Base-by-base conservation (phyloP, 2,329 filamentous ascomycete species). In the Lithohypha guttulata region DNA sequence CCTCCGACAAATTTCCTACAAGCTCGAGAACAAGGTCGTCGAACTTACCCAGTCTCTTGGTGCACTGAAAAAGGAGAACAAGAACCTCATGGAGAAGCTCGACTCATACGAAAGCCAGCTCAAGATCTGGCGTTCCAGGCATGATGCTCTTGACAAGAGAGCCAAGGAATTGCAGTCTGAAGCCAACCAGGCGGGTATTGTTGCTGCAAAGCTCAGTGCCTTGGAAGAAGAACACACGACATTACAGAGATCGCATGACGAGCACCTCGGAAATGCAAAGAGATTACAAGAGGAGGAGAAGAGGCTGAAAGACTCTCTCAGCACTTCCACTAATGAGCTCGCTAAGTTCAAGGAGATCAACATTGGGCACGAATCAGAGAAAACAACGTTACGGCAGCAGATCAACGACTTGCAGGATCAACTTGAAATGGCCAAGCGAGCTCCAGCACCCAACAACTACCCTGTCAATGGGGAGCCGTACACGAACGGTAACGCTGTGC, bases 1-100 rank as follows among this genome's bases (percentile, higher is more conserved):
- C 68, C 75, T 98, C 60, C 96, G 96, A 71, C 89, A 96, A 63
- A 98, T 98, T 52, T 96, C 91, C 2, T 98, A 98, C 71, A 96
- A 94, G 70, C 70, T 98, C 53, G 91, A 98, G 63, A 96, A 98
- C 73, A 98, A 98, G 77, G 91, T 98, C 47, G 85, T 98, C 47
- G 91, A 98, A 66, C 74, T 98, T 55, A 98, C 91, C 1, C 91
- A 98, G 61, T 84, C 81, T 34, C 65, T 98, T 53, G 87, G 91
- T 50, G 80, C 85, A 7, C 81, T 94, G 73, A 94, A 93, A 68
- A 76, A 80, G 47, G 84, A 94, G 65, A 98, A 98, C 74, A 95
- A 93, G 70, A 75, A 75, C 42, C 72, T 98, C 45, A 71, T 82
- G 52, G 79, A 75, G 23, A 87, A 96, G 61, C 81, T 98, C 34